Conservation (phyloP, 331 rosid genomes). For the Phaseolus coccineus region DNA sequence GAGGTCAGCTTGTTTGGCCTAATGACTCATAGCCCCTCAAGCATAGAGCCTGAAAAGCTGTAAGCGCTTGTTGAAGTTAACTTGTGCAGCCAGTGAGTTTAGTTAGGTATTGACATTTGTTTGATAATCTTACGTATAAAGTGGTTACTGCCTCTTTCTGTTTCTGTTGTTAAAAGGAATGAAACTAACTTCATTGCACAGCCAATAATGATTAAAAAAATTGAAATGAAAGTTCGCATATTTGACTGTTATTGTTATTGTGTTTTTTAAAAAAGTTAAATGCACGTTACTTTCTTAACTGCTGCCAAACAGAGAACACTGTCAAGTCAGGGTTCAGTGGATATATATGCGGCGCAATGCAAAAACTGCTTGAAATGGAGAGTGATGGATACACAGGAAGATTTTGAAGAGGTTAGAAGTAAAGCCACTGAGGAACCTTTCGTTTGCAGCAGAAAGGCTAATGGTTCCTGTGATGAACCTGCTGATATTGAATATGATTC, state of each 20-base stretch:
- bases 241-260: not conserved
- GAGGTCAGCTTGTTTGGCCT: not conserved
- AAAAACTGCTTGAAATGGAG: conserved; percentile 84
- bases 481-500: conserved; percentile 74
- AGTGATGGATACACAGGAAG: conserved; percentile 70
- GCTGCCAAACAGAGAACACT: conserved; percentile 51
- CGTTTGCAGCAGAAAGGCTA: conserved; percentile 57
- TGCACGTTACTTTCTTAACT: conserved; percentile 36
- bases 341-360: conserved; percentile 79
- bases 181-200: not conserved
- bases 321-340: conserved; percentile 54
- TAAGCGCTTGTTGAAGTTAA: not conserved
- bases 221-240: conserved; percentile 18
- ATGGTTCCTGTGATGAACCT: conserved; percentile 69
- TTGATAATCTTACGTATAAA: not conserved
- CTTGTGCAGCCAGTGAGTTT: not conserved
- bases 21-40: not conserved
- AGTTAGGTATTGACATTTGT: not conserved
- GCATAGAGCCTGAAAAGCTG: not conserved
- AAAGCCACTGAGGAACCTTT: conserved; percentile 64
- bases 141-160: not conserved
- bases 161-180: conserved; percentile 11
- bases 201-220: not conserved
- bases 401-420: conserved; percentile 81
- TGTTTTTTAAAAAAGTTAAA: conserved; percentile 11